A percentile compares a stretch with the other conserved stretches of the same genome.
phyloP scores from a whole-genome alignment of 192 early-diverging fungal genomes.

The Coemansia sp. region DNA sequence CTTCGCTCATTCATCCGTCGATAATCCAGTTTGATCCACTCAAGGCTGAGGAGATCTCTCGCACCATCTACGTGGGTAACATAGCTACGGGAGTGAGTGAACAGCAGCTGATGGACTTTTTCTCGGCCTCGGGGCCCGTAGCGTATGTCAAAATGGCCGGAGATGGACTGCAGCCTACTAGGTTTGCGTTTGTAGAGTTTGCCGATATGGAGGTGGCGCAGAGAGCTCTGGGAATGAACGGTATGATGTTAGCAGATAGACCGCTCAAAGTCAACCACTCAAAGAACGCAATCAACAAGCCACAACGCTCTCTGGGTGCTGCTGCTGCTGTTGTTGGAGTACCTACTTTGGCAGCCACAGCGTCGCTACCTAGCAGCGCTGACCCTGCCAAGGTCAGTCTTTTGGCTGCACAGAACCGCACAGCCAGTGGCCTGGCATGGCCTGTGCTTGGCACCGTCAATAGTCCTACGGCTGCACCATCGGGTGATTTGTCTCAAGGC shows the following conservation, averaged over 20 bases:
- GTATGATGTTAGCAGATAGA: conserved; percentile 59
- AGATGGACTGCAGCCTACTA: conserved; percentile 57
- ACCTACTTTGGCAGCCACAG: conserved; percentile 33
- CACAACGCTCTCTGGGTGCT: not conserved
- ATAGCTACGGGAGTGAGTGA: conserved; percentile 55
- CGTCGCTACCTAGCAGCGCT: conserved; percentile 19
- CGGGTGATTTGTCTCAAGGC: no score
- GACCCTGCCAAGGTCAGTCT: conserved; percentile 7
- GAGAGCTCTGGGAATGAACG: conserved; percentile 62
- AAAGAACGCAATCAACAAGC: conserved; percentile 75
- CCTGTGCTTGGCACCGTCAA: conserved; percentile 28
- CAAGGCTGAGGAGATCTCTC: conserved; percentile 71
- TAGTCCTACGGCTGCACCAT: not conserved
- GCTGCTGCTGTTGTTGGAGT: not conserved
- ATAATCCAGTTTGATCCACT: conserved; percentile 59
- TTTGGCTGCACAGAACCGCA: not conserved
- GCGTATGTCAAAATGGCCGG: conserved; percentile 75
- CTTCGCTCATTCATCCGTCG: conserved; percentile 49
- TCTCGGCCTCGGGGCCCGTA: conserved; percentile 61
- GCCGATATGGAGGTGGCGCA: conserved; percentile 55
- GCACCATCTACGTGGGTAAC: conserved; percentile 77
- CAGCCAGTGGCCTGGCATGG: conserved; percentile 25
- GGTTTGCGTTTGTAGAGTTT: conserved; percentile 83
- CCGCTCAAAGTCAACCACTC: conserved; percentile 71
- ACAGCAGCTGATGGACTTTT: conserved; percentile 60